These are phyloP conservation scores for Grosmannia clavigera DNA, from an alignment of 2,329 filamentous ascomycete genomes.

Conservation along the genomic window DNA sequence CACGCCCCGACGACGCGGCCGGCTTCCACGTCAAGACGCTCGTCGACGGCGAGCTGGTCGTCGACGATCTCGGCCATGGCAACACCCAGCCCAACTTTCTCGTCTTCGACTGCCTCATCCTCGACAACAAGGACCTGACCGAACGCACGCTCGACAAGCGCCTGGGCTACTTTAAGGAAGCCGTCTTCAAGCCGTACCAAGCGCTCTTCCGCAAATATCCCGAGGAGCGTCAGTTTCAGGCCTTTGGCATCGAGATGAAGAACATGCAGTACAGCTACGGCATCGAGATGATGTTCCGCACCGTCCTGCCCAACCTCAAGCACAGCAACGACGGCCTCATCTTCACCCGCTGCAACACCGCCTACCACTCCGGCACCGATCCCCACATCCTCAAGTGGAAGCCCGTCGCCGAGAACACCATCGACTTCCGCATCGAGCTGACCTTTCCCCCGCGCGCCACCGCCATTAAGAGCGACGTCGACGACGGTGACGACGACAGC, in stretches of 20 bases:
- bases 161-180: constrained; percentile 71
- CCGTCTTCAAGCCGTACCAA: constrained; percentile 60
- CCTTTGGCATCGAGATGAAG: constrained; percentile 80
- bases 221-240: constrained; percentile 54
- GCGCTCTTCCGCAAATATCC: constrained; percentile 53
- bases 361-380: constrained; percentile 85
- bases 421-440: constrained; percentile 78
- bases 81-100: constrained; percentile 64
- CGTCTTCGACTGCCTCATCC: constrained; percentile 83
- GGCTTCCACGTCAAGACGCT: constrained; percentile 70
- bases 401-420: constrained; percentile 83
- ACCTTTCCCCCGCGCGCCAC: constrained; percentile 50
- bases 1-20: constrained; percentile 44
- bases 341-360: constrained; percentile 83
- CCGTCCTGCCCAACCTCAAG: constrained; percentile 68
- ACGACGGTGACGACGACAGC: constrained; percentile 43
- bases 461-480: constrained; percentile 57
- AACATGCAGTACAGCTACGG: constrained; percentile 81
- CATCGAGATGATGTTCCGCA: constrained; percentile 81
- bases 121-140: constrained; percentile 67
- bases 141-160: constrained; percentile 76
- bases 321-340: constrained; percentile 96
- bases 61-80: constrained; percentile 62
- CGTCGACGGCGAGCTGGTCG: constrained; percentile 85
- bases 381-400: constrained; percentile 97